Base-by-base conservation (phyloP, 345 rosid genomes). In the Lumnitzera littorea region DNA sequence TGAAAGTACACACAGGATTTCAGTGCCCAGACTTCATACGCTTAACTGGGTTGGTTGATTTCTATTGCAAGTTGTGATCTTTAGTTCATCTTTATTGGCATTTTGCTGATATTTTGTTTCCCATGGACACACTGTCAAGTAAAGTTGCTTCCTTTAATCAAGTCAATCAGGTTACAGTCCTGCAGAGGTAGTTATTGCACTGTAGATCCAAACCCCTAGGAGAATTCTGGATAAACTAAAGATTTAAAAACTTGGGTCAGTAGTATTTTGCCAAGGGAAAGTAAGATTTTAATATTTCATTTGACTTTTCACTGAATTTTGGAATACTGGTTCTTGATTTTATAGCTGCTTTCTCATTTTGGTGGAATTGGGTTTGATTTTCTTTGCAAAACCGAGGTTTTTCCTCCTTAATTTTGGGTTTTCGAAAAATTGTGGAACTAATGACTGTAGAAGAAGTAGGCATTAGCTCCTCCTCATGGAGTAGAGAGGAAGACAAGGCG, bases 401-500 rank as follows among this genome's bases (percentile, higher is more conserved):
- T 65, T 72, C 64, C 24, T 11, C 49, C 41, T 65, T 50, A 61
- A 55, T 63, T 58, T 71, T 50, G 68, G 51, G 72, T 58, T 58
- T 48, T 66, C 63, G 24, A 60, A 46, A 51, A 51, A 64, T 13
- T 63, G 24, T 58, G 43, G 58, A 65, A 66, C 62, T 76, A 57
- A 64, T 88, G 88, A 68, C 84, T 60, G 80, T 74, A 67, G 92
- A 83, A 69, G 95, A 83, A 83, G 85, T 64, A 46, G 82, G 78
- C 47, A 70, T 80, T 63, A 78, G 82, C 61, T 84, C 91, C 61
- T 84, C 91, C 66, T 50, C 46, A 57, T 94, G 99, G 99, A 82
- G 80, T 60, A 80, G 84, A 66, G 97, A 88, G 68, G 89, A 94
- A 69, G 91, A 94, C 70, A 84, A 82, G 74, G 91, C 95, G 41